A percentile compares a stretch with the other conserved stretches of the same genome.
These are phyloP conservation scores for Eutrema salsugineum DNA, from an alignment of 441 rosid genomes.

Conservation along the genomic window DNA sequence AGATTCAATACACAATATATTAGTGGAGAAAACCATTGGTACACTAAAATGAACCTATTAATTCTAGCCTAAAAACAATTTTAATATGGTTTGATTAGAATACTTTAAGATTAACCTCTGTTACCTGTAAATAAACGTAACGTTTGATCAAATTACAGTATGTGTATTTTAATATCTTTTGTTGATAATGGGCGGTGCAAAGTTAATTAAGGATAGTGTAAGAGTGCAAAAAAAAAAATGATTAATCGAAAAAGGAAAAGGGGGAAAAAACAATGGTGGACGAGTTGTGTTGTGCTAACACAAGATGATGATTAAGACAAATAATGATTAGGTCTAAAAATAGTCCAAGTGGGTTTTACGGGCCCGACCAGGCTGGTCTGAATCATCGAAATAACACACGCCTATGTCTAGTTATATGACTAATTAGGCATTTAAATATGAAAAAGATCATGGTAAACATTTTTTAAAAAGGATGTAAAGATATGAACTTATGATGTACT, in stretches of 20 bases:
- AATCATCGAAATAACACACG: conserved; percentile 8
- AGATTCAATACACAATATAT: neutral
- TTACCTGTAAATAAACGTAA: neutral
- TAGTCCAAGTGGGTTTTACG: conserved; percentile 25
- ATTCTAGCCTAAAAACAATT: neutral
- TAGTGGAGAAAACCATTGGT: neutral
- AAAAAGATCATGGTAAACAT: neutral
- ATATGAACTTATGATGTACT: neutral
- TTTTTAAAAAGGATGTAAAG: neutral
- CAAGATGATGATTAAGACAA: conserved; percentile 17
- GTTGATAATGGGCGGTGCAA: conserved; percentile 26
- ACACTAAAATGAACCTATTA: neutral
- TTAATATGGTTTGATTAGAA: neutral
- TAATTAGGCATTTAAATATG: conserved; percentile 1
- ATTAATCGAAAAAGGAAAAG: neutral
- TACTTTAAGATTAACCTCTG: neutral
- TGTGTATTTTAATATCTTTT: neutral
- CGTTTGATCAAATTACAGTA: neutral
- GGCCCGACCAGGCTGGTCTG: conserved; percentile 33
- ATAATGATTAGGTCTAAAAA: conserved; percentile 24
- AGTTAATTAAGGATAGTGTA: conserved; percentile 23
- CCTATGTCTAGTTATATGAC: conserved; percentile 16
- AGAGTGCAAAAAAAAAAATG: neutral
- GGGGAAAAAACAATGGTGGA: conserved; percentile 17
- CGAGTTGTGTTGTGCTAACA: conserved; percentile 20